Percentiles rank a stretch among this genome's conserved stretches.
These are phyloP conservation scores for Cephalotrichum gorgonifer DNA, from an alignment of 2,329 filamentous ascomycete species.

Conservation along the genomic window DNA sequence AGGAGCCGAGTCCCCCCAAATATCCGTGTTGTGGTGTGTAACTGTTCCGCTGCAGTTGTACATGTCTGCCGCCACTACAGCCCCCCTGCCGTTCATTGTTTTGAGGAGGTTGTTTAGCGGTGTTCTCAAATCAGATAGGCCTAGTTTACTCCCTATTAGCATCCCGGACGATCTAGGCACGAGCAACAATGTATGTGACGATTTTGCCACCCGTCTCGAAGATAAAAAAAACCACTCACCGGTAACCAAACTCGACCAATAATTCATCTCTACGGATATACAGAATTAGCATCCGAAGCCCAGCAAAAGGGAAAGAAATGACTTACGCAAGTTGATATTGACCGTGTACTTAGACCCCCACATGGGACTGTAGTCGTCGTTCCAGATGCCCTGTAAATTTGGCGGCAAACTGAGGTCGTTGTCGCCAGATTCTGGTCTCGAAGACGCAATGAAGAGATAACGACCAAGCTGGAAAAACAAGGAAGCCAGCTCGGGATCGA, in stretches of 20 bases:
- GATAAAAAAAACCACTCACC: background rate
- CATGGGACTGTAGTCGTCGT: conserved; percentile 23
- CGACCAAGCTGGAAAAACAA: conserved; percentile 22
- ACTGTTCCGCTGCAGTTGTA: conserved; percentile 21
- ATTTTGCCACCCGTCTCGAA: background rate
- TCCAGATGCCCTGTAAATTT: conserved; percentile 34
- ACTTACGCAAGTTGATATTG: conserved; percentile 26
- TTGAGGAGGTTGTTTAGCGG: conserved; percentile 29
- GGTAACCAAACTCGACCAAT: conserved; percentile 19
- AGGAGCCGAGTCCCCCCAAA: conserved; percentile 19
- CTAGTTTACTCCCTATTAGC: conserved; percentile 7
- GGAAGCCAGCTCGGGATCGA: conserved; percentile 12
- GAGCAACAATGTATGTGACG: background rate
- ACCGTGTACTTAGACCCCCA: conserved; percentile 33
- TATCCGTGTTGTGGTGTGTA: conserved; percentile 25
- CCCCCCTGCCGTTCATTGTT: conserved; percentile 20
- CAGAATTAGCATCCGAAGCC: background rate
- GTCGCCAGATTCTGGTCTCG: conserved; percentile 12
- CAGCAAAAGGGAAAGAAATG: too few relatives aligned
- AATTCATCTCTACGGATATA: conserved; percentile 21
- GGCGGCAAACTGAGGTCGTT: conserved; percentile 20
- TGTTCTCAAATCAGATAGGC: conserved; percentile 20
- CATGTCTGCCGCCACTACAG: conserved; percentile 19
- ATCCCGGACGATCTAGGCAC: background rate
- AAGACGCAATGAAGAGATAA: conserved; percentile 22